Conservation (phyloP, 164 flowering plant genomes). For the Akebia trifoliata region DNA sequence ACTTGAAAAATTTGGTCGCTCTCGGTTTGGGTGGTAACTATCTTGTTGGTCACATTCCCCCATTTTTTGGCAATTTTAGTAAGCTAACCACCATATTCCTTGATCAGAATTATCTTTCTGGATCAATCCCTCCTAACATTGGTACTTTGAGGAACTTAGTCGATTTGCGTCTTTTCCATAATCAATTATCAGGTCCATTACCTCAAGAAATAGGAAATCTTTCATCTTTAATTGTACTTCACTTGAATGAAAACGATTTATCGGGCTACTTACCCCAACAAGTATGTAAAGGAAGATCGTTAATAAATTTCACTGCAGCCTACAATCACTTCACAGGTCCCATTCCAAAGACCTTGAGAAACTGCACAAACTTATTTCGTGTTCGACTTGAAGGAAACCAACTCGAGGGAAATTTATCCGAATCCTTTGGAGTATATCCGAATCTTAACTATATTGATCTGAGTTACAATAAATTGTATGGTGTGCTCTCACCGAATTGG, state of each 20-base stretch:
- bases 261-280: constrained; percentile 6
- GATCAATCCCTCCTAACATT: too few relatives aligned
- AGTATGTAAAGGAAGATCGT: background rate
- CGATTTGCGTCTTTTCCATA: too few relatives aligned
- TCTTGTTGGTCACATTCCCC: background rate
- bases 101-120: background rate
- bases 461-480: background rate
- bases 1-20: background rate
- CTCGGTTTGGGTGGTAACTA: background rate
- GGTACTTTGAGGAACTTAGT: too few relatives aligned
- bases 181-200: constrained; percentile 4
- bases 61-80: constrained; percentile 2
- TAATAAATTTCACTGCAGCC: background rate
- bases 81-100: background rate
- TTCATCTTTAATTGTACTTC: too few relatives aligned
- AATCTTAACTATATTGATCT: background rate
- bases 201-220: constrained; percentile 6
- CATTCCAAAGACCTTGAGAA: constrained; percentile 1
- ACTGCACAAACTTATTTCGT: background rate
- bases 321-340: constrained; percentile 5
- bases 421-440: background rate
- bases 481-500: background rate
- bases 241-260: background rate
- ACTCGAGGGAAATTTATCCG: background rate
- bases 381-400: background rate